phyloP scores from a whole-genome alignment of 768 basidiomycete genomes.

The Dictyophora rubrovolvata region DNA sequence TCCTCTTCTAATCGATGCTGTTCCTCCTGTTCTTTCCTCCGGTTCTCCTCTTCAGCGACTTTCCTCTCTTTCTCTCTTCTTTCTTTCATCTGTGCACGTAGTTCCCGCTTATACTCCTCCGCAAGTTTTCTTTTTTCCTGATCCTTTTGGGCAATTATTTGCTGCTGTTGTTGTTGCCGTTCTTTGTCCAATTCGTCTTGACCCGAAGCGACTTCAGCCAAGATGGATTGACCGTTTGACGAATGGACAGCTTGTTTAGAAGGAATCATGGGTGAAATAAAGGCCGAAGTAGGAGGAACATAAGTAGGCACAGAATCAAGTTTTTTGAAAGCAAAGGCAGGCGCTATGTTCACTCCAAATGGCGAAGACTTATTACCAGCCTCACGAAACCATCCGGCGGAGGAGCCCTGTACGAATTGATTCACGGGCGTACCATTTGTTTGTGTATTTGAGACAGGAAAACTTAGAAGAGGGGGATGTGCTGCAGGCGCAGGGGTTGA shows the following conservation, averaged over 20 bases:
- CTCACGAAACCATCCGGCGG: neutral
- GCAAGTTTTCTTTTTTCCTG: neutral
- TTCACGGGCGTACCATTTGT: neutral
- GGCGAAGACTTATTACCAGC: neutral
- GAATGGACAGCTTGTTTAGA: neutral
- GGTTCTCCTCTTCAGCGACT: neutral
- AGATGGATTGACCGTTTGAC: neutral
- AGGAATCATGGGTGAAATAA: neutral
- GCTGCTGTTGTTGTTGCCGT: neutral
- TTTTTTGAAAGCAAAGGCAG: neutral
- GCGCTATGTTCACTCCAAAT: neutral
- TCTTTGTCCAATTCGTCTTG: neutral
- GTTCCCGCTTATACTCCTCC: neutral
- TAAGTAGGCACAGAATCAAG: neutral
- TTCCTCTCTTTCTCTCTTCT: neutral
- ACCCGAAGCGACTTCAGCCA: neutral
- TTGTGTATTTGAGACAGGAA: neutral
- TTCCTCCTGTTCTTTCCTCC: neutral
- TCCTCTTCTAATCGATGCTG: neutral
- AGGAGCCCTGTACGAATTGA: neutral
- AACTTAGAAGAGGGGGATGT: neutral
- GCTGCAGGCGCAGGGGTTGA: neutral
- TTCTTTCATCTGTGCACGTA: neutral
- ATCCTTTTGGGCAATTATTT: neutral
- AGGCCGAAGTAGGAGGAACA: neutral